phyloP scores from a whole-genome alignment of 1,139 yeast species.

The Debaryomycetaceae sp. region DNA sequence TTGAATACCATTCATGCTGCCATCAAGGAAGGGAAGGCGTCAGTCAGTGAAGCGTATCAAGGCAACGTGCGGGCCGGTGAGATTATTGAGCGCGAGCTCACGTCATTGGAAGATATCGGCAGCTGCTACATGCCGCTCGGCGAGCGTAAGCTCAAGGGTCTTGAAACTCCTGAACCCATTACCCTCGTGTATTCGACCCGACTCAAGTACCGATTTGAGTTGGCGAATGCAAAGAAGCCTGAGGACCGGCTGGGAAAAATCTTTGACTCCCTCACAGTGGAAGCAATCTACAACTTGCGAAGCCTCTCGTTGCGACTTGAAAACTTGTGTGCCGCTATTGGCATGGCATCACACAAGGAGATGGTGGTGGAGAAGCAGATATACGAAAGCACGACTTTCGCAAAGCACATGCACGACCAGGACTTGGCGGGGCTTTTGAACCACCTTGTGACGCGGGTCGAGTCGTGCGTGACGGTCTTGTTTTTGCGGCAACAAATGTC shows the following conservation, averaged over 20 bases:
- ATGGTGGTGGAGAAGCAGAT: slow-evolving; percentile 15
- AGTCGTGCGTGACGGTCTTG: slow-evolving; percentile 35
- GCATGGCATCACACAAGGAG: slow-evolving; percentile 18
- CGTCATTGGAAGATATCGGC: slow-evolving; percentile 58
- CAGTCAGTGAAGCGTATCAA: slow-evolving; percentile 45
- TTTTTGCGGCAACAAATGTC: slow-evolving; percentile 25
- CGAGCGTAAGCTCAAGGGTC: slow-evolving; percentile 82
- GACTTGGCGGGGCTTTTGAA: slow-evolving; percentile 42
- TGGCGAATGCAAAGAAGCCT: slow-evolving; percentile 22
- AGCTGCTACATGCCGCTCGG: slow-evolving; percentile 66
- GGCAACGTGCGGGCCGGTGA: slow-evolving; percentile 54
- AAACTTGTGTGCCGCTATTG: slow-evolving; percentile 28
- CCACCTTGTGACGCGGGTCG: slow-evolving; percentile 55
- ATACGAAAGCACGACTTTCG: neutral
- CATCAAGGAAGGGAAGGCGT: slow-evolving; percentile 26
- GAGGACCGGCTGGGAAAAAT: slow-evolving; percentile 10
- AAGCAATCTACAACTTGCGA: slow-evolving; percentile 36
- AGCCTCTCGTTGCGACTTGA: slow-evolving; percentile 41
- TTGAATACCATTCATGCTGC: slow-evolving; percentile 44
- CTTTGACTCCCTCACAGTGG: slow-evolving; percentile 33
- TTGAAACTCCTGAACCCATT: slow-evolving; percentile 85
- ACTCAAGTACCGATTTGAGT: slow-evolving; percentile 46
- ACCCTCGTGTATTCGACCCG: slow-evolving; percentile 68
- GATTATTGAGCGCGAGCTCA: slow-evolving; percentile 57
- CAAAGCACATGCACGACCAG: slow-evolving; percentile 17